These are phyloP conservation scores for Paspalum notatum DNA, from an alignment of 176 grass and related monocot species.

Conservation along the genomic window DNA sequence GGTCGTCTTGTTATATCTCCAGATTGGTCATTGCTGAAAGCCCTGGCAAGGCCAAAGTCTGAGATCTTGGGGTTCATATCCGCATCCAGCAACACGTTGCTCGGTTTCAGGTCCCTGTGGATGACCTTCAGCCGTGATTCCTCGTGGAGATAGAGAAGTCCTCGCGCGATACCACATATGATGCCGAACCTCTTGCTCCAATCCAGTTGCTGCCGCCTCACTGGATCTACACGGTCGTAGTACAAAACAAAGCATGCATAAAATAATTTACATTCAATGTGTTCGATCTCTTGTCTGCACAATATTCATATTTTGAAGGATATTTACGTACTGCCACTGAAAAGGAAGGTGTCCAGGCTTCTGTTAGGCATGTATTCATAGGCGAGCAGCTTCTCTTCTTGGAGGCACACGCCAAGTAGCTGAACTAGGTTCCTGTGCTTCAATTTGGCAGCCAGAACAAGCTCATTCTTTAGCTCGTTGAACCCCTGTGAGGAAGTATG, in stretches of 20 bases:
- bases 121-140: conserved; percentile 45
- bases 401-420: conserved; percentile 23
- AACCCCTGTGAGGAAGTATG: conserved; percentile 27
- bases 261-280: background rate
- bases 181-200: conserved; percentile 31
- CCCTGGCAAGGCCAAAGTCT: conserved; percentile 46
- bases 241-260: background rate
- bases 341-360: conserved; percentile 40
- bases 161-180: conserved; percentile 32
- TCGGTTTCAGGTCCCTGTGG: conserved; percentile 45
- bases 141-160: conserved; percentile 52
- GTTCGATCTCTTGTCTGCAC: no score
- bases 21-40: background rate
- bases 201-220: conserved; percentile 11
- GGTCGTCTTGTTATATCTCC: conserved; percentile 24
- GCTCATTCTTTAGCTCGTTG: conserved; percentile 44
- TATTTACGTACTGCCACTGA: background rate
- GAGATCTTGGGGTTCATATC: conserved; percentile 56
- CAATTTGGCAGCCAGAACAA: conserved; percentile 26
- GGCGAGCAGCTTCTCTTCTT: conserved; percentile 33
- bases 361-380: conserved; percentile 46
- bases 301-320: background rate
- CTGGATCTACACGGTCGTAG: background rate
- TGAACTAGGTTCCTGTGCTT: conserved; percentile 45
- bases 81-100: conserved; percentile 39